Base-by-base conservation (phyloP, 2,329 filamentous ascomycete species). In the Raffaelea deltoideospora region DNA sequence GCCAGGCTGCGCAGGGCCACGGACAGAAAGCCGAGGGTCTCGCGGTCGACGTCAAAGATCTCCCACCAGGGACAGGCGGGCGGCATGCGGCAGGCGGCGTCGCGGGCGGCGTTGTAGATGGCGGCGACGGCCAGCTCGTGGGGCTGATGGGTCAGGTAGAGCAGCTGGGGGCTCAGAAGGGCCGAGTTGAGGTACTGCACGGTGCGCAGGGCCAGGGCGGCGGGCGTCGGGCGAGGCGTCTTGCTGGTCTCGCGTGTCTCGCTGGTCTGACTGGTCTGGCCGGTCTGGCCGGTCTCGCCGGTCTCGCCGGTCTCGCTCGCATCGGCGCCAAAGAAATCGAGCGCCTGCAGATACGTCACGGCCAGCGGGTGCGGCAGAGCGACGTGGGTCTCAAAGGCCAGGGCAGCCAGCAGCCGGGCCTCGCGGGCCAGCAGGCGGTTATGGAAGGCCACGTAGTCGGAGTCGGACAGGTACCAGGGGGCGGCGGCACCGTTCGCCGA, bases 81-180 rank as follows among this genome's bases (percentile, higher is more conserved):
- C 0, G 88, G 85, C 58, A 95, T 67, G 54, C 83, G 86, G 11
- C 81, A 72, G 0, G 70, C 76, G 1, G 72, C 55, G 46, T 96
- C 86, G 31, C 78, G 70, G 1, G 85, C 81, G 0, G 88, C 83
- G n/a, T 85, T 72, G 53, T 96, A 98, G 23, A 95, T 80, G 1
- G 87, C 84, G 2, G 87, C 83, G 3, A 85, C 84, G 5, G 90
- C 88, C 10, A 98, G 64, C 19, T 78, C 73, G 43, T 80, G 72
- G 1, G 90, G 88, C 53, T 96, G 90, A 52, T 95, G 87, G 3
- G 90, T 96, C 21, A 93, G 63, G 54, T 92, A 95, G 13, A 95
- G 63, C 52, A 92, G 64, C 57, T 96, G 88, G 9, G 90, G 87
- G 31, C 80, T 90, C 24, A 95, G 59, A 10, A 98, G 62, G 3